Conservation (phyloP, 306 rosid species). For the Rosa rugosa region DNA sequence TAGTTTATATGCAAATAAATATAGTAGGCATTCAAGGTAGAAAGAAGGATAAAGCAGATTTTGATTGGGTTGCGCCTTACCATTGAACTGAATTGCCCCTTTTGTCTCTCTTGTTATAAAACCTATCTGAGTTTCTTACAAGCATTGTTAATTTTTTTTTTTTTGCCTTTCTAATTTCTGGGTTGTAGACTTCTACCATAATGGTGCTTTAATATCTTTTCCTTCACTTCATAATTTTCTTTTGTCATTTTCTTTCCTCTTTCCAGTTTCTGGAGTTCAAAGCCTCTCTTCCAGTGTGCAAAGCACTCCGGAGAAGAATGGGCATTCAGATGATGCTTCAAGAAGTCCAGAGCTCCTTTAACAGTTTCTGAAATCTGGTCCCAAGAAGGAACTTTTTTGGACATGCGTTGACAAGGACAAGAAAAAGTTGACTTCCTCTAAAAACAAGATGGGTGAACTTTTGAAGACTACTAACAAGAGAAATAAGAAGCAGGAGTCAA, state of each 20-base stretch:
- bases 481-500: constrained; percentile 75
- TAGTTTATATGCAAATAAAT: not conserved
- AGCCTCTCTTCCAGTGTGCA: constrained; percentile 81
- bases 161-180: not conserved
- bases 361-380: constrained; percentile 73
- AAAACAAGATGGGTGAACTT: constrained; percentile 55
- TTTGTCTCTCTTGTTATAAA: not conserved
- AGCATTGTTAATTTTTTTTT: not conserved
- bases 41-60: not conserved
- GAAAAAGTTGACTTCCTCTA: constrained; percentile 44
- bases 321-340: constrained; percentile 74
- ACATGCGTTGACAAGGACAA: constrained; percentile 61
- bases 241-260: constrained; percentile 22
- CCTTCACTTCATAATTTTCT: not conserved
- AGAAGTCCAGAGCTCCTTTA: constrained; percentile 71
- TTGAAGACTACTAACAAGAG: constrained; percentile 54
- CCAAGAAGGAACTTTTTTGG: constrained; percentile 65
- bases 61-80: not conserved
- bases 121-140: not conserved
- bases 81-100: not conserved
- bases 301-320: constrained; percentile 82
- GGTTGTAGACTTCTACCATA: not conserved
- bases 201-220: constrained; percentile 25
- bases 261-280: constrained; percentile 69
- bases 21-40: not conserved